phyloP scores from a whole-genome alignment of 257 asterid genomes.

The Salvia hispanica region DNA sequence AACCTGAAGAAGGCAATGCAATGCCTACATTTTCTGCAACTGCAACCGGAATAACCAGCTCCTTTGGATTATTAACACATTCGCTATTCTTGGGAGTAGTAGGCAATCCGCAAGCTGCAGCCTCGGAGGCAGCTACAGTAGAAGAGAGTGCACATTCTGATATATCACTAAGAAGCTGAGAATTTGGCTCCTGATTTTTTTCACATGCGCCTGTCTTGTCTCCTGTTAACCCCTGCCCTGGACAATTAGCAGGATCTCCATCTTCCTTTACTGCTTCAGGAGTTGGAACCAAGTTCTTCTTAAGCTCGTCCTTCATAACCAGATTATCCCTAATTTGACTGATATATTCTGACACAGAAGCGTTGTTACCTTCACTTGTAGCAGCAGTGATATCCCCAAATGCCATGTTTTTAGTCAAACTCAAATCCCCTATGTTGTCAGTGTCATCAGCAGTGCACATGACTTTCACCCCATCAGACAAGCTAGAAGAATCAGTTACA shows the following conservation, averaged over 20 bases:
- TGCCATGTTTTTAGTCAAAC: constrained; percentile 16
- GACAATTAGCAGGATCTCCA: constrained; percentile 25
- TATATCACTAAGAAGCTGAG: constrained; percentile 27
- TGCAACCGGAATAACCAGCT: constrained; percentile 23
- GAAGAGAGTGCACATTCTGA: constrained; percentile 21
- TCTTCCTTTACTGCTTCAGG: constrained; percentile 34
- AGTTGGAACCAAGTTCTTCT: constrained; percentile 25
- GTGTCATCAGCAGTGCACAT: constrained; percentile 15
- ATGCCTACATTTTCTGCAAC: constrained; percentile 32
- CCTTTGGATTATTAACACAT: constrained; percentile 33
- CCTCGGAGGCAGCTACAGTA: constrained; percentile 15
- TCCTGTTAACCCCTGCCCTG: constrained; percentile 23
- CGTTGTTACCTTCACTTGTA: constrained; percentile 30
- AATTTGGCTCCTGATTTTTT: constrained; percentile 26
- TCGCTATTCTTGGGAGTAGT: constrained; percentile 40
- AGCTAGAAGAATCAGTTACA: constrained; percentile 35
- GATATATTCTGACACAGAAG: constrained; percentile 24
- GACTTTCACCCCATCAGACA: constrained; percentile 37
- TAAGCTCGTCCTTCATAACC: constrained; percentile 28
- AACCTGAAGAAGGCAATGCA: constrained; percentile 33
- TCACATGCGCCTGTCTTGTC: constrained; percentile 14
- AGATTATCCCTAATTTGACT: constrained; percentile 21
- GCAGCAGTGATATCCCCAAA: constrained; percentile 25
- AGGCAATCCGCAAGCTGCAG: constrained; percentile 40
- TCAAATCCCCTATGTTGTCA: constrained; percentile 27